Percentiles rank a stretch among this genome's conserved stretches.
Evolutionary conservation across 306 rosid species (phyloP).

Genomic region (Fragaria vesca): DNA sequence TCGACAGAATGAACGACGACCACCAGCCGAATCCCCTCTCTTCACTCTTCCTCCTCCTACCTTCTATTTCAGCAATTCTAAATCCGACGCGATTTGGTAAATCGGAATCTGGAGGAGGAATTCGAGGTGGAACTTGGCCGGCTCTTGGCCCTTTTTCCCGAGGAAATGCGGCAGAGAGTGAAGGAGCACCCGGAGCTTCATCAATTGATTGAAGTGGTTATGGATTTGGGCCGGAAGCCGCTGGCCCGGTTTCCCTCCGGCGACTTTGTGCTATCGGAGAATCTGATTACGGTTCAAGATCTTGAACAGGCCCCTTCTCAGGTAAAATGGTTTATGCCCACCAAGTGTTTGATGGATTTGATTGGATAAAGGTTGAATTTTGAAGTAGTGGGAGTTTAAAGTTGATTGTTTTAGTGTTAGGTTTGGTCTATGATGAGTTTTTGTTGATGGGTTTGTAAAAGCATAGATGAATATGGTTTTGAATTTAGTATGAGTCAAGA

Average conservation of each 20-base stretch:
- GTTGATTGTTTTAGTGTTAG: too few species aligned
- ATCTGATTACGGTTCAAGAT: slow-evolving; percentile 56
- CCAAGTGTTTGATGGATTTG: slow-evolving; percentile 28
- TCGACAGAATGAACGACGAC: too few species aligned
- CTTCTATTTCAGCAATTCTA: too few species aligned
- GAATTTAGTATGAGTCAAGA: too few species aligned
- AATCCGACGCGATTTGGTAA: too few species aligned
- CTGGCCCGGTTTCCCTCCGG: slow-evolving; percentile 88
- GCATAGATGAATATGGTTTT: too few species aligned
- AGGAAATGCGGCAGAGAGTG: slow-evolving; percentile 70
- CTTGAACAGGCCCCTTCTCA: slow-evolving; percentile 77
- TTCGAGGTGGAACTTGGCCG: slow-evolving; percentile 52
- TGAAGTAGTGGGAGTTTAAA: background rate
- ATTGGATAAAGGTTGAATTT: background rate
- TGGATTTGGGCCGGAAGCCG: slow-evolving; percentile 97
- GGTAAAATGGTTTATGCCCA: slow-evolving; percentile 41
- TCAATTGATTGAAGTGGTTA: slow-evolving; percentile 76
- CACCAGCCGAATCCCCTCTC: too few species aligned
- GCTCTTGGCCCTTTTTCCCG: slow-evolving; percentile 68
- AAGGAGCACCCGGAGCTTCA: slow-evolving; percentile 65
- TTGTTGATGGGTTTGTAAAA: too few species aligned
- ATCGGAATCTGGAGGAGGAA: too few species aligned
- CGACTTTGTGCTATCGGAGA: slow-evolving; percentile 68
- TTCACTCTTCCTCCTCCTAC: too few species aligned
- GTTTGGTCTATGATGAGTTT: too few species aligned